Percentiles rank a stretch among this genome's conserved stretches.
Evolutionary conservation across 768 basidiomycete species (phyloP).

Genomic region (Pilatotrama ljubarskyi): DNA sequence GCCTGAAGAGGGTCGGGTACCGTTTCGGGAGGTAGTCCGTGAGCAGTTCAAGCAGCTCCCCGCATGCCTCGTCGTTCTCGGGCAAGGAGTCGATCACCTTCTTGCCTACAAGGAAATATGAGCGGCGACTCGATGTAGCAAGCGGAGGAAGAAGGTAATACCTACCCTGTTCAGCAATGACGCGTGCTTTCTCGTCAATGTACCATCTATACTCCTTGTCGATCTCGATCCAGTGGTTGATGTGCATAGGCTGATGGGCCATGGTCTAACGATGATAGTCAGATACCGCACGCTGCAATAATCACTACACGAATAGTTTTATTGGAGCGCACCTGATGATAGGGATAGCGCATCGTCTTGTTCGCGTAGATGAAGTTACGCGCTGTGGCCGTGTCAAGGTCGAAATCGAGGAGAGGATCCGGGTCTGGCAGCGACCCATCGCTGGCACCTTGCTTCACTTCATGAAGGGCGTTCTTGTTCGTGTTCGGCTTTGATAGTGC

Average conservation of each 20-base stretch:
- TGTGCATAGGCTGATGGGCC: conserved; percentile 39
- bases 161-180: conserved; percentile 33
- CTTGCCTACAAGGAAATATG: conserved; percentile 6
- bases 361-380: conserved; percentile 25
- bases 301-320: no score
- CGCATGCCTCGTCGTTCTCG: conserved; percentile 37
- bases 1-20: conserved; percentile 36
- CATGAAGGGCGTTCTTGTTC: neutral
- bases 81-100: conserved; percentile 35
- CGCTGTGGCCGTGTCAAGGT: conserved; percentile 15
- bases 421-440: conserved; percentile 15
- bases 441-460: no score
- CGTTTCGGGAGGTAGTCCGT: conserved; percentile 37
- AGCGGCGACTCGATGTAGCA: neutral
- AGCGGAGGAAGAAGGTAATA: no score
- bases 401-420: conserved; percentile 20
- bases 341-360: conserved; percentile 26
- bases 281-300: no score
- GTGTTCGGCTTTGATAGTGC: neutral
- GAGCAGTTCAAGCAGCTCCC: conserved; percentile 33
- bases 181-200: conserved; percentile 32
- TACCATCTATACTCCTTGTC: conserved; percentile 37
- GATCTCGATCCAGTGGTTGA: conserved; percentile 41
- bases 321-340: conserved; percentile 16
- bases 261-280: conserved; percentile 20